phyloP scores from a whole-genome alignment of 1,284 basidiomycete genomes.

The Ceratobasidium sp. region DNA sequence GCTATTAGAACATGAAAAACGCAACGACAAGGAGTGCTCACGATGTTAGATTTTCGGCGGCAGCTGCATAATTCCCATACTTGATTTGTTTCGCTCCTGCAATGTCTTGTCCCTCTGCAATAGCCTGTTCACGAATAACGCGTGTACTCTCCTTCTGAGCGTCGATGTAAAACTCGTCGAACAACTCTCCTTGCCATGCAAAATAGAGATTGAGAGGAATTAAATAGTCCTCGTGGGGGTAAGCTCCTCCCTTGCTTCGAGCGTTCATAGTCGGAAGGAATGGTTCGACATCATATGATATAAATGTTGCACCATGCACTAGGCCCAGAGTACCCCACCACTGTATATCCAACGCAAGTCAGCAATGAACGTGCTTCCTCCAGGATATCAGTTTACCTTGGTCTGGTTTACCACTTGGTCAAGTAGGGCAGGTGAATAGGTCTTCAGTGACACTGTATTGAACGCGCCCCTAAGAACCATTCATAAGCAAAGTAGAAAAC shows the following conservation, averaged over 20 bases:
- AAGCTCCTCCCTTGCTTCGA: slow-evolving; percentile 57
- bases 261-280: slow-evolving; percentile 65
- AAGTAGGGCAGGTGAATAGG: slow-evolving; percentile 61
- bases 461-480: slow-evolving; percentile 60
- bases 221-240: slow-evolving; percentile 58
- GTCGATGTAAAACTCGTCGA: slow-evolving; percentile 61
- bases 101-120: slow-evolving; percentile 63
- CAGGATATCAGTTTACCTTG: slow-evolving; percentile 55
- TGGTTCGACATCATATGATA: slow-evolving; percentile 70
- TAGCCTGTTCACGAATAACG: slow-evolving; percentile 58
- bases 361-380: slow-evolving; percentile 43
- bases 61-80: slow-evolving; percentile 67
- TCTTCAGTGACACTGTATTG: slow-evolving; percentile 64
- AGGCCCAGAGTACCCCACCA: slow-evolving; percentile 58
- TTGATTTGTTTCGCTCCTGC: slow-evolving; percentile 56
- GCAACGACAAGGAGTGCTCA: neutral
- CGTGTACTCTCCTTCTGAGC: slow-evolving; percentile 60
- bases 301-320: slow-evolving; percentile 56
- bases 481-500: neutral
- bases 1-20: slow-evolving; percentile 60
- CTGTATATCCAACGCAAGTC: slow-evolving; percentile 52
- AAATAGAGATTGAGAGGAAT: slow-evolving; percentile 66
- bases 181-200: slow-evolving; percentile 58
- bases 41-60: slow-evolving; percentile 5
- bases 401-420: slow-evolving; percentile 67